Evolutionary conservation across 805 yeast species (phyloP), one percentile per base, ranked within the genome.

Genomic region (Suhomyces sp.): DNA sequence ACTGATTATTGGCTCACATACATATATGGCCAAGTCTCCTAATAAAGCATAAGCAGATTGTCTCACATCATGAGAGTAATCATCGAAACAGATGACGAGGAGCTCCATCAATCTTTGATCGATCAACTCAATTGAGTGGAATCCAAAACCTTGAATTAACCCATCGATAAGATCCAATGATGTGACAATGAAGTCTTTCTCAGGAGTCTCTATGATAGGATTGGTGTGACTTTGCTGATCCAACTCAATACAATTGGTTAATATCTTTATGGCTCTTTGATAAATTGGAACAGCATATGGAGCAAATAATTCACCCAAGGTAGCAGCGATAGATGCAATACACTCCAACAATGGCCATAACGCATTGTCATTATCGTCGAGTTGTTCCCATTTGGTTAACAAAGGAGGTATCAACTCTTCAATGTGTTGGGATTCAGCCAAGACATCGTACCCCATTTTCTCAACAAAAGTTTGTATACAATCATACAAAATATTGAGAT

Each of bases 321-420:
- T 76, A 1, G 95, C 88, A 9, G 97, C 95, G 21, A 93, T 84
- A 13, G 88, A 78, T 4, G 96, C 86, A 76, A 93, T 74, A 61
- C 98, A 90, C 59, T 91, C 98, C 40, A 93, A 65, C 44, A 93
- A 68, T 5, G 97, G 95, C 91, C 97, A 88, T 45, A 91, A 61
- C 48, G 81, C 96, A 36, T 77, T 76, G 56, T 91, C 97, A 36
- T 79, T 79, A 54, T 93, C 96, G 11, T 68, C 64, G 33, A 88
- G 60, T 25, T 59, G 48, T 38, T 81, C 79, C 98, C 98, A 93
- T 60, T 86, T 84, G 10, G 64, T 70, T 32, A 91, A 74, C 38
- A 93, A 68, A 17, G 95, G 95, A 4, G 96, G 96, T 46, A 93
- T 64, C 13, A 93, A 63, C 1, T 74, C 53, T 36, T 77, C 70